A percentile compares a stretch with the other conserved stretches of the same genome.
Evolutionary conservation across 495 filamentous ascomycete species (phyloP).

Genomic region (Xylaria nigripes): DNA sequence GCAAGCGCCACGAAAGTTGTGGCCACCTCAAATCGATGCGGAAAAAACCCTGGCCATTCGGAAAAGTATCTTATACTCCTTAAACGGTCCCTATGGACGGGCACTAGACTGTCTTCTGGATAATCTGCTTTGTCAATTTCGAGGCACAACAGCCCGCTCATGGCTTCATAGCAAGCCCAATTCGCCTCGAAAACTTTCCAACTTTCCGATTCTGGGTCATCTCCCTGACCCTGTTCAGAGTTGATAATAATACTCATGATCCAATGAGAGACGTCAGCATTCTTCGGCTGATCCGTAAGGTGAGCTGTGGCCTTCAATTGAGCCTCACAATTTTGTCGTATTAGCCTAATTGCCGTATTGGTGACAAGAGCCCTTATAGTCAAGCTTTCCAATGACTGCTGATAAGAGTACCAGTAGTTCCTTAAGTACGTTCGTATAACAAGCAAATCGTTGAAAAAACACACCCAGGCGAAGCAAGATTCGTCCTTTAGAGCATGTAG

Average conservation of each 20-base stretch:
- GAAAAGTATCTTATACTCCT: too few species aligned
- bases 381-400: not conserved
- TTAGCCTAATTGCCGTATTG: slow-evolving; percentile 1
- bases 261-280: not conserved
- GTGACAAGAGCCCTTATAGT: not conserved
- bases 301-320: not conserved
- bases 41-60: not conserved
- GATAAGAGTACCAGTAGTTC: not conserved
- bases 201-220: too few species aligned
- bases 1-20: too few species aligned
- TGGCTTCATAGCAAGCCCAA: slow-evolving; percentile 1
- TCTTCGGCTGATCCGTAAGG: not conserved
- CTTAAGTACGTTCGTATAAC: not conserved
- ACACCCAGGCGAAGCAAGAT: slow-evolving; percentile 2
- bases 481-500: not conserved
- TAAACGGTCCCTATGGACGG: too few species aligned
- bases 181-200: not conserved
- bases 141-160: not conserved
- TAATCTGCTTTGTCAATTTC: too few species aligned
- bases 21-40: not conserved
- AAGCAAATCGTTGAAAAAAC: slow-evolving; percentile 2
- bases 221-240: too few species aligned
- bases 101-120: too few species aligned
- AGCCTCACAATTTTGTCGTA: not conserved
- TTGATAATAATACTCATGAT: too few species aligned